Evolutionary conservation across 164 flowering plant genomes (phyloP).

Genomic region (Paratinospora sagittata): DNA sequence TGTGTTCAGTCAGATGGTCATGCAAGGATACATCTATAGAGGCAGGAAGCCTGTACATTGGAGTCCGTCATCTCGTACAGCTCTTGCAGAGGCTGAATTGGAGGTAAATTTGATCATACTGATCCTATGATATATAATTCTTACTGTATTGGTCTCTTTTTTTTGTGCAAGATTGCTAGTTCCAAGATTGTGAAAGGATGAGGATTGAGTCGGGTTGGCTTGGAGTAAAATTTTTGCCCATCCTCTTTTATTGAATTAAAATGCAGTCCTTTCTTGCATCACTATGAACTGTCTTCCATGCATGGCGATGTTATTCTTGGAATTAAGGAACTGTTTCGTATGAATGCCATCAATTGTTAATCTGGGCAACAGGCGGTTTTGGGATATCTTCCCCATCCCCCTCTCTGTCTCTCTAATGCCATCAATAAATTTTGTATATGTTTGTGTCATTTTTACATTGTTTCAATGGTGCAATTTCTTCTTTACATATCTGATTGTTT

Average conservation of each 20-base stretch:
- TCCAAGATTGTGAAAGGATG: no score
- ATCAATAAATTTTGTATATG: not conserved
- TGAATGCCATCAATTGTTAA: not conserved
- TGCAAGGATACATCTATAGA: slow-evolving; percentile 81
- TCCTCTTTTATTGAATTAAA: no score
- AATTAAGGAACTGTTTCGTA: not conserved
- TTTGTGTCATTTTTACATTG: not conserved
- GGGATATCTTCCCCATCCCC: not conserved
- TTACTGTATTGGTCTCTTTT: not conserved
- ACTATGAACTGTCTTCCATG: no score
- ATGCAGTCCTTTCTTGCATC: no score
- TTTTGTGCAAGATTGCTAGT: not conserved
- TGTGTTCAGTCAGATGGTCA: slow-evolving; percentile 86
- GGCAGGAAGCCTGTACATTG: slow-evolving; percentile 97
- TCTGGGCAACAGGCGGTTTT: not conserved
- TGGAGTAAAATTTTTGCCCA: no score
- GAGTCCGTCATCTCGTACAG: slow-evolving; percentile 98
- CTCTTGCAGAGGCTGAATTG: slow-evolving; percentile 98
- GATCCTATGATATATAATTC: not conserved
- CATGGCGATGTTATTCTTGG: no score
- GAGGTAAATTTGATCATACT: slow-evolving; percentile 48
- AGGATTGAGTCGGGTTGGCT: no score
- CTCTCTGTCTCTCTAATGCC: no score
- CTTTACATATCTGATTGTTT: not conserved
- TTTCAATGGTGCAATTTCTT: not conserved